These are phyloP conservation scores for Tuber aestivum DNA, from an alignment of 495 filamentous ascomycete genomes.

Conservation along the genomic window DNA sequence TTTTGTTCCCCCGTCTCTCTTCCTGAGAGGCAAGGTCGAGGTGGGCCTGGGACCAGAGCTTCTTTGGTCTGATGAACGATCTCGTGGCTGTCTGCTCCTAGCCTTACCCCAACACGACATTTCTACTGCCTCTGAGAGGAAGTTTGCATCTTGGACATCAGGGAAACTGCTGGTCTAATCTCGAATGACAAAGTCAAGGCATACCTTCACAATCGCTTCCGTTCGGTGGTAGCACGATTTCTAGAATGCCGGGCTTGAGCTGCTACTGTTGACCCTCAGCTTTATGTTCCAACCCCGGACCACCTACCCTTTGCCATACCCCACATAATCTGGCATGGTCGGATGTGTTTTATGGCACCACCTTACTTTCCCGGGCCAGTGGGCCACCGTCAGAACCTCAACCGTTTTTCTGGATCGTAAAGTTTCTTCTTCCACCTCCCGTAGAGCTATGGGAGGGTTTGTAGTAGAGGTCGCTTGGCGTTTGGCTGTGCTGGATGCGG, in stretches of 20 bases:
- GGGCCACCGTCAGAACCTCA: too few relatives aligned
- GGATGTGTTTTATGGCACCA: not conserved
- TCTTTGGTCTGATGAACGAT: not conserved
- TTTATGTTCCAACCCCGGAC: too few relatives aligned
- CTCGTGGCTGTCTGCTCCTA: not conserved
- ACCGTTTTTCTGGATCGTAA: too few relatives aligned
- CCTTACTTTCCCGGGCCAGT: not conserved
- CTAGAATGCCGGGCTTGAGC: not conserved
- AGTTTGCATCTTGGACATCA: not conserved
- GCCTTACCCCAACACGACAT: not conserved
- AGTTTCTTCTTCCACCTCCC: too few relatives aligned
- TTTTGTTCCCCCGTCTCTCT: not conserved
- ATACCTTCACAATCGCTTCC: not conserved
- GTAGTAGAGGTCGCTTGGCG: not conserved
- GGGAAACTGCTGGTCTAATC: not conserved
- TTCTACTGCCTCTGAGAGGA: not conserved
- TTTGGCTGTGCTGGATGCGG: not conserved
- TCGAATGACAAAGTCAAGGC: not conserved
- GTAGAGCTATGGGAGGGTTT: too few relatives aligned
- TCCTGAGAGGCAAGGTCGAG: not conserved
- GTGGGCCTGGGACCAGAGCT: not conserved
- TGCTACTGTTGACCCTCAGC: not conserved
- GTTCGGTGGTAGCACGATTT: not conserved
- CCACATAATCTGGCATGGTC: not conserved
- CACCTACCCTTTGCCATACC: not conserved